Evolutionary conservation across 2,329 filamentous ascomycete species (phyloP), one percentile per base, ranked within the genome.

Genomic region (Alternaria sp.): DNA sequence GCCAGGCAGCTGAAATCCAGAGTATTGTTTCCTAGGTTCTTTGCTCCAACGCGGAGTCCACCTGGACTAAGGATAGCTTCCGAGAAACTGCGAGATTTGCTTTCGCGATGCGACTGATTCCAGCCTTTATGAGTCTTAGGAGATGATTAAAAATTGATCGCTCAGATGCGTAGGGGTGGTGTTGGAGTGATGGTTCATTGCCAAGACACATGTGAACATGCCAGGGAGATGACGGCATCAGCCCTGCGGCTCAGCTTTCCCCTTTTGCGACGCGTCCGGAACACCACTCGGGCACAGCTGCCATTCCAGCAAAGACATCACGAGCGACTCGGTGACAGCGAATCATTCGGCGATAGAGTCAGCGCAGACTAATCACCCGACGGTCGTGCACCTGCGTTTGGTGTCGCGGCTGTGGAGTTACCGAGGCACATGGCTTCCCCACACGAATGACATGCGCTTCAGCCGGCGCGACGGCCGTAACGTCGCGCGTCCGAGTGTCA

Each of bases 361-460:
- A 51, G 47, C 50, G 21, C 44, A 52, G 26, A 51, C 23, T 52
- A 63, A 43, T 59, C 63, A 62, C 59, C 55, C 58, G 62, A 66
- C 57, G 49, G 47, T 44, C 43, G 19, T 56, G 15, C 50, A 50
- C 11, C 57, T 49, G 65, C 55, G 67, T 64, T 67, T 65, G 63
- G 61, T 58, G 43, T 58, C 61, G 61, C 59, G 61, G 61, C 58
- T 61, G 46, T 68, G 55, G 57, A 67, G 52, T 67, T 73, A 68
- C 75, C 75, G 73, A 72, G 73, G 73, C 67, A 67, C 67, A 63
- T 56, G 51, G 56, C 63, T 73, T 73, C 72, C 72, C 71, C 71
- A 75, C 72, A 72, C 64, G 55, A 63, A 59, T 58, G 49, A 26
- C 63, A 65, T 50, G 51, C 63, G 51, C 63, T 56, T 61, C 57